Percentiles rank a stretch among this genome's conserved stretches.
Conservation (phyloP, 192 early-diverging fungal species). For the Chytriomyces sp. region DNA sequence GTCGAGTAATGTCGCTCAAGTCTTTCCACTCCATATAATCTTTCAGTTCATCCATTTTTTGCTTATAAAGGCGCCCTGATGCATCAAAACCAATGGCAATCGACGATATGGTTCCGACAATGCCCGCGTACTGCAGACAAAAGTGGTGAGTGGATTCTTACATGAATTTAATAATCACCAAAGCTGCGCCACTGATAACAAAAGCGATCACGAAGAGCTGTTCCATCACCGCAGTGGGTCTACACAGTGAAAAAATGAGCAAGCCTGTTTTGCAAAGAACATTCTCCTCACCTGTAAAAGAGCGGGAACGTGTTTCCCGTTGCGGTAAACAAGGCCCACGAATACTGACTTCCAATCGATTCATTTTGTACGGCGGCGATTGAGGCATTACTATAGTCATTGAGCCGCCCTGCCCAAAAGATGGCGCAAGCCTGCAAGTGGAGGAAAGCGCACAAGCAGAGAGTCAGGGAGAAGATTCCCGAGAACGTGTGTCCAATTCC, state of each 20-base stretch:
- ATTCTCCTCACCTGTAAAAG: neutral
- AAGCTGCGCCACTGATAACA: neutral
- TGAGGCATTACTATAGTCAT: neutral
- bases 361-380: neutral
- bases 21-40: slow-evolving; percentile 17
- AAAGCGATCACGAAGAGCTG: neutral
- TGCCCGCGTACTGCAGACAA: neutral
- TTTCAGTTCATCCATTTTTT: slow-evolving; percentile 33
- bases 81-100: slow-evolving; percentile 4
- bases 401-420: neutral
- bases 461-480: neutral
- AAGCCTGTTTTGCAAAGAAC: too few species aligned
- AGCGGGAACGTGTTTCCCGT: slow-evolving; percentile 6
- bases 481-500: neutral
- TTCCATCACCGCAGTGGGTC: neutral
- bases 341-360: neutral
- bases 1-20: neutral
- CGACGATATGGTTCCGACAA: slow-evolving; percentile 1
- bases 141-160: too few species aligned
- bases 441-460: slow-evolving; percentile 1
- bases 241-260: neutral
- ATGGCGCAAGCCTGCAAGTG: slow-evolving; percentile 1
- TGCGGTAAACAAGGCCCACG: neutral
- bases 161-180: neutral
- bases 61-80: neutral